A percentile compares a stretch with the other conserved stretches of the same genome.
phyloP scores from a whole-genome alignment of 2,329 filamentous ascomycete species.

The Aspergillus candidus region DNA sequence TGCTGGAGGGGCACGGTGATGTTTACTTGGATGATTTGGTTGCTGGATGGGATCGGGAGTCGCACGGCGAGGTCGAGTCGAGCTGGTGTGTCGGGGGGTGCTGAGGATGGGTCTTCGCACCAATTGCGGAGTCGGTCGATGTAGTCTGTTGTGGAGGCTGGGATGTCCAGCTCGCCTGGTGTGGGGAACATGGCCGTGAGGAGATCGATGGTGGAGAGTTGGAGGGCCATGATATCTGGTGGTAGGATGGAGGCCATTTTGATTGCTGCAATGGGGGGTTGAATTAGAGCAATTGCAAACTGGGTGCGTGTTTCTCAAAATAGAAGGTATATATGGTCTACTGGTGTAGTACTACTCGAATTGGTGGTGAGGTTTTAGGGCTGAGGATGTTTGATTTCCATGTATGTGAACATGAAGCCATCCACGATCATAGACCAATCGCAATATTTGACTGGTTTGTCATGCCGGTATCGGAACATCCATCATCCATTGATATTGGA shows the following conservation, averaged over 20 bases:
- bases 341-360: no score
- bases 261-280: no score
- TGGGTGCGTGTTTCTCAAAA: no score
- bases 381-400: no score
- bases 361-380: no score
- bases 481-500: no score
- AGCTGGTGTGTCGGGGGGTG: constrained; percentile 13
- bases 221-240: constrained; percentile 43
- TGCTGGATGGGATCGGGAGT: constrained; percentile 19
- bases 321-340: no score
- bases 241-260: constrained; percentile 24
- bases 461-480: no score
- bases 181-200: constrained; percentile 48
- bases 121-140: constrained; percentile 23
- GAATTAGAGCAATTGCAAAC: no score
- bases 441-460: no score
- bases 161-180: constrained; percentile 36
- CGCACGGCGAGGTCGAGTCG: constrained; percentile 20
- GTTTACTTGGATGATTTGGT: constrained; percentile 24
- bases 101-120: constrained; percentile 16
- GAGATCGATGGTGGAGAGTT: constrained; percentile 48
- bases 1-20: constrained; percentile 23
- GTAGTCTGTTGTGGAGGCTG: constrained; percentile 28
- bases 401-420: no score
- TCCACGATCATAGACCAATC: no score